Base-by-base conservation (phyloP, 1,139 yeast species). In the Diutina neorugosa region DNA sequence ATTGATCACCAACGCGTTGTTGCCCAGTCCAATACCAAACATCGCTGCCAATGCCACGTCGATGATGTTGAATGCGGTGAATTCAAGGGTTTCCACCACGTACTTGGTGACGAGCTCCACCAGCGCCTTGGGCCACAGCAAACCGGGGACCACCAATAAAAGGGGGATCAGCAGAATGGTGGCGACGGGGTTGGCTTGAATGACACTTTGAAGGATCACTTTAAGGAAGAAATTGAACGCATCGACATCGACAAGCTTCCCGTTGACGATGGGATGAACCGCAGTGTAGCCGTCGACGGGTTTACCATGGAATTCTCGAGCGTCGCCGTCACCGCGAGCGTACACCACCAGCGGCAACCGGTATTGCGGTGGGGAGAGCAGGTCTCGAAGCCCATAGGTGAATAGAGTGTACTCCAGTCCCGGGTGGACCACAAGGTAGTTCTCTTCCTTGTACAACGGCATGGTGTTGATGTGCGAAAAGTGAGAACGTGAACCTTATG, bases 381-480 rank as follows among this genome's bases (percentile, higher is more conserved):
- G 76, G 58, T 91, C 97, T 53, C 81, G 84, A 48, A 91, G 71
- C 1, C 97, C 97, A 64, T 87, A 84, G 60, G 86, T 85, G 48
- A 87, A 87, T 54, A 84, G 70, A 0, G 97, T 88, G 54, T 77
- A 69, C 54, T 71, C 74, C 2, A 95, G 84, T n/a, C 96, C 96
- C 1, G 96, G 89, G 56, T 88, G 83, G 48, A 91, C 79, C 52
- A 90, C 79, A 69, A 76, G 68, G 59, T 78, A 75, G 64, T 76
- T 76, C 57, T 79, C 84, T 68, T 81, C 86, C 63, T 82, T 76
- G 64, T 77, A 81, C 58, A 78, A 74, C 20, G 84, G 84, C 82
- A 81, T 80, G 34, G 49, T 27, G 34, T 27, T 27, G 34, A 27
- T 27, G 34, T 27, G 34, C 34, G 34, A 27, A 27, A 27, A 27